These are phyloP conservation scores for Hansenula sp. DNA, from an alignment of 1,139 yeast genomes.

Conservation along the genomic window DNA sequence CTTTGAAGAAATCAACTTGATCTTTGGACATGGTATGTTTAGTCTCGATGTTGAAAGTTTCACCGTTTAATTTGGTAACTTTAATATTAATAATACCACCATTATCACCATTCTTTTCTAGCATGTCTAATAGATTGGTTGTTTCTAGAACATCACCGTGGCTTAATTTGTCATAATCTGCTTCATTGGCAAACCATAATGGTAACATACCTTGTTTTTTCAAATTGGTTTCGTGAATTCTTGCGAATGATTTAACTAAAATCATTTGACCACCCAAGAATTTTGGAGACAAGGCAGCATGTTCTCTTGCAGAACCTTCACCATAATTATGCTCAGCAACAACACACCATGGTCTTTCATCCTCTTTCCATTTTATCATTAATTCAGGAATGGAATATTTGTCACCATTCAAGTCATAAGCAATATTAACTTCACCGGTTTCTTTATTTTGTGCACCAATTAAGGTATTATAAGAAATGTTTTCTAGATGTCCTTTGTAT, in stretches of 20 bases:
- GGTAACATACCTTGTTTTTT: slow-evolving; percentile 98
- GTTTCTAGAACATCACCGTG: slow-evolving; percentile 82
- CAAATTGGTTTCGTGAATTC: slow-evolving; percentile 89
- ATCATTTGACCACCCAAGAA: slow-evolving; percentile 89
- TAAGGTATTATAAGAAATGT: slow-evolving; percentile 89
- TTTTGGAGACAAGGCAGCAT: slow-evolving; percentile 94
- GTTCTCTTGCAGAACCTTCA: slow-evolving; percentile 99
- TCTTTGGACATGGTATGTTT: slow-evolving; percentile 97
- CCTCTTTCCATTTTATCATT: slow-evolving; percentile 93
- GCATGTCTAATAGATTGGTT: slow-evolving; percentile 70
- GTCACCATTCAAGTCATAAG: slow-evolving; percentile 81
- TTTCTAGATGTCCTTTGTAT: slow-evolving; percentile 95
- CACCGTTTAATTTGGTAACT: slow-evolving; percentile 75
- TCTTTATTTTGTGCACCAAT: slow-evolving; percentile 97
- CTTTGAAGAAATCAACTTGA: slow-evolving; percentile 92
- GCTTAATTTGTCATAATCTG: slow-evolving; percentile 76
- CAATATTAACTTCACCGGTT: slow-evolving; percentile 92
- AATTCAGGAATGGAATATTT: slow-evolving; percentile 86
- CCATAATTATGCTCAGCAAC: slow-evolving; percentile 98
- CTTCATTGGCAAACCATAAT: slow-evolving; percentile 81
- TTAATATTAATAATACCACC: slow-evolving; percentile 74
- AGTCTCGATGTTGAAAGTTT: slow-evolving; percentile 63
- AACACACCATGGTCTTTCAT: slow-evolving; percentile 84
- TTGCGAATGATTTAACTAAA: slow-evolving; percentile 91
- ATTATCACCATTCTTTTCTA: slow-evolving; percentile 77